phyloP scores from a whole-genome alignment of 805 yeast species.

The Candida xiaguanensis region DNA sequence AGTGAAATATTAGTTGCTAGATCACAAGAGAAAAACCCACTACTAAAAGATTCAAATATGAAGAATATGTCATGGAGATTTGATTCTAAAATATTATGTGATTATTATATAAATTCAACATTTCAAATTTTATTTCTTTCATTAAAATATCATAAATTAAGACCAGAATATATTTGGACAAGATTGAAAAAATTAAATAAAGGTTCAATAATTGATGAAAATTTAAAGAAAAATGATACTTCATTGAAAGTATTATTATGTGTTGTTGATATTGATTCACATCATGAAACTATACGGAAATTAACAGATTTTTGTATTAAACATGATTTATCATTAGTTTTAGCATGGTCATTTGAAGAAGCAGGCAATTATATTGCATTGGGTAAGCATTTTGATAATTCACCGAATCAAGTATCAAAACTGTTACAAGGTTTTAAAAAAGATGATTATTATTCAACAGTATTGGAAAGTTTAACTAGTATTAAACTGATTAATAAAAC shows the following conservation, averaged over 20 bases:
- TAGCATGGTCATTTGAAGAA: conserved; percentile 53
- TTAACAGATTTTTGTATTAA: conserved; percentile 46
- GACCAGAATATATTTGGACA: conserved; percentile 69
- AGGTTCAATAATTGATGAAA: conserved; percentile 22
- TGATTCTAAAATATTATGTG: conserved; percentile 51
- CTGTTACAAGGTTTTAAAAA: conserved; percentile 41
- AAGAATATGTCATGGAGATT: conserved; percentile 52
- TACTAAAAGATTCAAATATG: conserved; percentile 47
- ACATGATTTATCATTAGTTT: conserved; percentile 45
- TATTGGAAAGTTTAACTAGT: conserved; percentile 44
- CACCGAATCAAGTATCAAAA: conserved; percentile 24
- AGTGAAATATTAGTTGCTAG: conserved; percentile 50
- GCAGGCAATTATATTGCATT: conserved; percentile 41
- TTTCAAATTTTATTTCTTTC: conserved; percentile 60
- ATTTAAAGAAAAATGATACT: conserved; percentile 33
- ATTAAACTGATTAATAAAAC: conserved; percentile 50
- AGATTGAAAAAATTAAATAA: conserved; percentile 43
- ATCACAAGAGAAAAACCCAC: conserved; percentile 71
- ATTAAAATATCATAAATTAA: conserved; percentile 68
- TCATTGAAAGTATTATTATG: conserved; percentile 53
- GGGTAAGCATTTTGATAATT: conserved; percentile 33
- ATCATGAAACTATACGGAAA: conserved; percentile 45
- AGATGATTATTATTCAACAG: conserved; percentile 41
- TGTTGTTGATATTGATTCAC: conserved; percentile 63
- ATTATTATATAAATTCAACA: conserved; percentile 59